Percentiles rank a stretch among this genome's conserved stretches.
Conservation (phyloP, 2,329 filamentous ascomycete genomes). For the Aspergillus luchuensis region DNA sequence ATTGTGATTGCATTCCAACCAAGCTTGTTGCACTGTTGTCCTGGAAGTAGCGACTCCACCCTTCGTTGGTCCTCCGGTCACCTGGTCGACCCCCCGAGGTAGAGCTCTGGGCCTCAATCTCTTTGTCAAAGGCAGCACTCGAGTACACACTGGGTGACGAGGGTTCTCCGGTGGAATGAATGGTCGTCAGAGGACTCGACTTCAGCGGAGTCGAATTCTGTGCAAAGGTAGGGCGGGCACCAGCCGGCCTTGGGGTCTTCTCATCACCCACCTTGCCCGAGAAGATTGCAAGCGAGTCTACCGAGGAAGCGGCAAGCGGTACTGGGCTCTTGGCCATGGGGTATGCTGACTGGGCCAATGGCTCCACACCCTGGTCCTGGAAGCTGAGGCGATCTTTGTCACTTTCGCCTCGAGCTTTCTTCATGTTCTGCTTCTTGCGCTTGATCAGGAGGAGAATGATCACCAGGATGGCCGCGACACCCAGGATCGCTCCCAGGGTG, state of each 20-base stretch:
- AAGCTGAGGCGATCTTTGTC: constrained; percentile 59
- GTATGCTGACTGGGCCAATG: constrained; percentile 44
- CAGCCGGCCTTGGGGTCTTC: constrained; percentile 33
- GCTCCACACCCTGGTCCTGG: constrained; percentile 49
- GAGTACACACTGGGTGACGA: constrained; percentile 27
- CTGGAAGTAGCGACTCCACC: constrained; percentile 54
- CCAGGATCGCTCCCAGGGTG: constrained; percentile 78
- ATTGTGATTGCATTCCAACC: constrained; percentile 24
- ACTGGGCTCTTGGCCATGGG: constrained; percentile 49
- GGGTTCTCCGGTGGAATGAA: constrained; percentile 32
- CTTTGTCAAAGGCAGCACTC: constrained; percentile 23
- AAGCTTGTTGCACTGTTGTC: constrained; percentile 35
- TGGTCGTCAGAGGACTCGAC: constrained; percentile 31
- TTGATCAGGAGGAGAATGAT: constrained; percentile 70
- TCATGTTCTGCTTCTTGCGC: constrained; percentile 56
- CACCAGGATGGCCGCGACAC: constrained; percentile 69
- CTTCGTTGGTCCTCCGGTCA: constrained; percentile 49
- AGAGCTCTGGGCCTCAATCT: constrained; percentile 20
- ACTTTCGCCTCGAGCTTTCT: constrained; percentile 50
- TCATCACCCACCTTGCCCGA: constrained; percentile 40
- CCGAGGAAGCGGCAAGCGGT: constrained; percentile 36
- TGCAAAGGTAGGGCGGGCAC: constrained; percentile 21
- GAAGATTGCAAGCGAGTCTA: constrained; percentile 45
- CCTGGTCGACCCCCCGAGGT: constrained; percentile 27
- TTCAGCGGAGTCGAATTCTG: constrained; percentile 23